These are phyloP conservation scores for Mucor sp. DNA, from an alignment of 371 early-diverging fungal genomes.

Conservation along the genomic window DNA sequence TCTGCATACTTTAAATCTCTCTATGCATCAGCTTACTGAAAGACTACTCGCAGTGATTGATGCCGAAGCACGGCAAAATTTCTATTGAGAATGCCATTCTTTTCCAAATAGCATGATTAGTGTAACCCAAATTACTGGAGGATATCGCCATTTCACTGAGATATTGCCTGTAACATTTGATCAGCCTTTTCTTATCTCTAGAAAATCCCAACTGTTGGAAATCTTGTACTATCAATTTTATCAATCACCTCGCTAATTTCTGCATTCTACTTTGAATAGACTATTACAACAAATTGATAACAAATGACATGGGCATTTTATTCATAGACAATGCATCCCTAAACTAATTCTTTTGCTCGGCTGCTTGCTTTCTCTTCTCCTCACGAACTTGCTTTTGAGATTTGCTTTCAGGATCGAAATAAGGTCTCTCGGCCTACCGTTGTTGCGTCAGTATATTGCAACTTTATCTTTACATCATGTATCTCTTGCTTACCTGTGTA, in stretches of 20 bases:
- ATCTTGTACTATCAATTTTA: neutral
- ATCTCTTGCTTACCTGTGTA: slow-evolving; percentile 8
- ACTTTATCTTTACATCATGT: neutral
- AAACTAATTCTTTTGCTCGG: neutral
- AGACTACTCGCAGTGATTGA: too few species aligned
- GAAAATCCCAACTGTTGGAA: neutral
- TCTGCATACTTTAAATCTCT: too few species aligned
- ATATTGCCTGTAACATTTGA: neutral
- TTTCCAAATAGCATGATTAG: neutral
- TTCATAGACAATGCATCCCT: neutral
- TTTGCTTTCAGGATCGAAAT: slow-evolving; percentile 51
- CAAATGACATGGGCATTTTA: too few species aligned
- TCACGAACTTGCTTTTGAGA: slow-evolving; percentile 6
- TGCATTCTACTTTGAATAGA: neutral
- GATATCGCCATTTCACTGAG: neutral
- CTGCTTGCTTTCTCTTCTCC: neutral
- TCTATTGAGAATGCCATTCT: neutral
- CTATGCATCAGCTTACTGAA: too few species aligned
- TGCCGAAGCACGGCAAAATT: too few species aligned
- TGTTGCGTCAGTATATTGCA: slow-evolving; percentile 11
- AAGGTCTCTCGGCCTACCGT: slow-evolving; percentile 48
- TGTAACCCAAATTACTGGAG: neutral
- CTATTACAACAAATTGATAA: too few species aligned
- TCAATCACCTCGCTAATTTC: neutral
- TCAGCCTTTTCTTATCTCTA: neutral